Base-by-base conservation (phyloP, 2,329 filamentous ascomycete genomes). In the Colletotrichum brevisporum region DNA sequence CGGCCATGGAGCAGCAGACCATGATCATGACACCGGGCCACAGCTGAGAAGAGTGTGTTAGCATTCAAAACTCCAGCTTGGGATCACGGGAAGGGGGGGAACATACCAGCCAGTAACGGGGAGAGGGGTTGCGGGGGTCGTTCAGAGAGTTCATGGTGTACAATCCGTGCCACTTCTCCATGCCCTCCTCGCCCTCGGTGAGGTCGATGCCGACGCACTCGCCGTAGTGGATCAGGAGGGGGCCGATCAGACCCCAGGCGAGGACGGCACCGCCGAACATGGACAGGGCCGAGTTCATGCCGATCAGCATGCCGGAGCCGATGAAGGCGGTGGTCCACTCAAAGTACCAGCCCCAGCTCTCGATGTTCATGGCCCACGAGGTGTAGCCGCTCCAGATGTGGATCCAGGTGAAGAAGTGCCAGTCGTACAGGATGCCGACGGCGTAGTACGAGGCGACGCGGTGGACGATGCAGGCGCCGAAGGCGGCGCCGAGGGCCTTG, bases 301-400 rank as follows among this genome's bases (percentile, higher is more conserved):
- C 79, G 27, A 84, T 88, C 16, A 84, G 83, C n/a, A 83, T 79
- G n/a, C 81, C 81, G 18, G 80, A 89, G 6, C 88, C 88, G 70
- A 90, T 88, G 77, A 90, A 90, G 43, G 88, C 88, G 0, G 88
- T 88, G 0, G 88, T 90, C 72, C 83, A 85, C 72, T 89, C 87
- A 53, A 89, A 80, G 71, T 86, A 64, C 88, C 88, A 90, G 13
- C 86, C 86, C 89, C 88, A 90, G 77, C 85, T 88, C 77, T 90
- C 87, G 18, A 86, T 82, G 53, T 82, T 80, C 36, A 89, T 79
- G 0, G 86, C 86, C 16, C 76, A 76, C 71, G 84, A 87, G 51
- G 79, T 83, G 77, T 87, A 84, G 60, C 83, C 80, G 62, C 82
- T 80, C 86, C 87, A 89, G 73, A 86, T 84, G 75, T 83, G 88